Conservation (phyloP, 306 rosid genomes). For the Pyrus bretschneideri region DNA sequence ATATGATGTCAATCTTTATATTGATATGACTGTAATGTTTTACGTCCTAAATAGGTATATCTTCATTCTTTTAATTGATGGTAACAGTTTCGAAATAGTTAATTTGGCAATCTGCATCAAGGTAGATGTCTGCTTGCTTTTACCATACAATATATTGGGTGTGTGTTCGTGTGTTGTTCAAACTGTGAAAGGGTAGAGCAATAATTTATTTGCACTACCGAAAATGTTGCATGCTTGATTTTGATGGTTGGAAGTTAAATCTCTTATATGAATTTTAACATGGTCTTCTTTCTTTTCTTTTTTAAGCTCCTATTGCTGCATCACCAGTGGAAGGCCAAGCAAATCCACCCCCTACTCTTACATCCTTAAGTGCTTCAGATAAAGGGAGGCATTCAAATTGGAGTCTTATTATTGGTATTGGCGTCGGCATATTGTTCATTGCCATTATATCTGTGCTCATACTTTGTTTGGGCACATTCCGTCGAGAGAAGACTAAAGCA, state of each 20-base stretch:
- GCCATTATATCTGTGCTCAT: conserved; percentile 47
- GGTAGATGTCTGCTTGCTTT: background rate
- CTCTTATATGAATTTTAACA: conserved; percentile 9
- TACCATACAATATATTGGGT: background rate
- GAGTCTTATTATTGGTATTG: conserved; percentile 60
- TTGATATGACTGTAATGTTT: background rate
- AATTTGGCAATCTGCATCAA: background rate
- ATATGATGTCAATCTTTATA: background rate
- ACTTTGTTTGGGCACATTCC: conserved; percentile 50
- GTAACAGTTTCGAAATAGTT: background rate
- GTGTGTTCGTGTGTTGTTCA: background rate
- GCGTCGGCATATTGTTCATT: conserved; percentile 59
- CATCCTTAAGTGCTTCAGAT: conserved; percentile 38
- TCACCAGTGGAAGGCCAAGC: conserved; percentile 53
- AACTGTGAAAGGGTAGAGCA: background rate
- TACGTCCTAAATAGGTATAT: background rate
- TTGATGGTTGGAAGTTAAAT: background rate
- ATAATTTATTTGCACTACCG: background rate
- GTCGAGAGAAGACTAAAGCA: conserved; percentile 39
- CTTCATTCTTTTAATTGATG: background rate
- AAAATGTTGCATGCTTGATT: background rate
- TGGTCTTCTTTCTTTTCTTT: conserved; percentile 3
- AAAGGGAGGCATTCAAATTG: conserved; percentile 52
- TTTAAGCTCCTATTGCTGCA: conserved; percentile 58
- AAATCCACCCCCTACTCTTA: conserved; percentile 31